A percentile compares a stretch with the other conserved stretches of the same genome.
Evolutionary conservation across 208 protist genomes (phyloP).

Genomic region (Acanthamoeba healyi): DNA sequence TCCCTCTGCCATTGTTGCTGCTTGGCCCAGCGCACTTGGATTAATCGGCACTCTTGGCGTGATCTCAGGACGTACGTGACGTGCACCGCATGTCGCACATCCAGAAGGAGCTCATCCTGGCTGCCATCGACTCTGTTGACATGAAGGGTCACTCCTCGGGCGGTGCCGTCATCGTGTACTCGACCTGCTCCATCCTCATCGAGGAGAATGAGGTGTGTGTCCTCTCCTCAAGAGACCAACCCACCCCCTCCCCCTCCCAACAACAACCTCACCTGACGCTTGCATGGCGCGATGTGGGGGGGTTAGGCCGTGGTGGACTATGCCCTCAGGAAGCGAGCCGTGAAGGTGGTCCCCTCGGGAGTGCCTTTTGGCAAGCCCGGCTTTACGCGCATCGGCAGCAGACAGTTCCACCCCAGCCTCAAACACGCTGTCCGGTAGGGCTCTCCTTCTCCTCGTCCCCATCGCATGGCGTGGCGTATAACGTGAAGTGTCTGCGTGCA

Average conservation of each 20-base stretch:
- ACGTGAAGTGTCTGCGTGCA: too few species aligned
- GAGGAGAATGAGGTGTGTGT: neutral
- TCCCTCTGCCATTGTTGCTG: too few species aligned
- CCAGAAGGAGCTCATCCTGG: slow-evolving; percentile 88
- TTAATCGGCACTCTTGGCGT: slow-evolving; percentile 8
- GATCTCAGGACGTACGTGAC: neutral
- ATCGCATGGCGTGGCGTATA: too few species aligned
- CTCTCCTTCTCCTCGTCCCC: neutral
- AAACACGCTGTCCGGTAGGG: slow-evolving; percentile 81
- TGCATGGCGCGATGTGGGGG: slow-evolving; percentile 94
- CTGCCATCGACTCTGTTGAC: slow-evolving; percentile 85
- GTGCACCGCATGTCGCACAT: neutral
- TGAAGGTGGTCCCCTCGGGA: slow-evolving; percentile 96
- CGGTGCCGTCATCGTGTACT: slow-evolving; percentile 95
- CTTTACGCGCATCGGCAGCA: slow-evolving; percentile 79
- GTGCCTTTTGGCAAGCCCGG: slow-evolving; percentile 84
- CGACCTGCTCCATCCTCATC: slow-evolving; percentile 93
- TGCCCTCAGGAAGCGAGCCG: slow-evolving; percentile 94
- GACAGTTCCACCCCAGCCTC: slow-evolving; percentile 87
- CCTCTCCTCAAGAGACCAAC: too few species aligned
- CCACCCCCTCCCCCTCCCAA: too few species aligned
- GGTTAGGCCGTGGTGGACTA: slow-evolving; percentile 99
- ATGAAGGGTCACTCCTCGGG: slow-evolving; percentile 83
- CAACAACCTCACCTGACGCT: neutral
- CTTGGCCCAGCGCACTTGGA: too few species aligned